These are phyloP conservation scores for Spathaspora arborariae DNA, from an alignment of 805 yeast genomes.

Conservation along the genomic window DNA sequence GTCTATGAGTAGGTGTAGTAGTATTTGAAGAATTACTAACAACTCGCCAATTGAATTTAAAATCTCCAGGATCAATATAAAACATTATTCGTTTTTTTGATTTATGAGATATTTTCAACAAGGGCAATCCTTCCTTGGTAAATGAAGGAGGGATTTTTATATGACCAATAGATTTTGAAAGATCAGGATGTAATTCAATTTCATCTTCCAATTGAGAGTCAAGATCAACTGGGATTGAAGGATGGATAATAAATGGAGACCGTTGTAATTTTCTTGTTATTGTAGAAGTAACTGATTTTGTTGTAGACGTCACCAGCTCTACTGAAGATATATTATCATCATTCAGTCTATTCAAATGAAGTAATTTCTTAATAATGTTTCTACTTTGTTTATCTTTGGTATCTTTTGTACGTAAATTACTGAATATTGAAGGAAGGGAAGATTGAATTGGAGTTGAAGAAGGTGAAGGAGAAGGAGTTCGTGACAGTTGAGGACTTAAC, in stretches of 20 bases:
- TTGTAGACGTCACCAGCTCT: not conserved
- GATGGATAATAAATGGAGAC: not conserved
- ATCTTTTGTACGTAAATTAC: constrained; percentile 20
- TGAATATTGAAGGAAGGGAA: constrained; percentile 18
- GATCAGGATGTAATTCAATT: constrained; percentile 10
- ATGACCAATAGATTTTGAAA: constrained; percentile 12
- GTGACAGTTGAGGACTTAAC: not conserved
- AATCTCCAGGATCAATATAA: constrained; percentile 51
- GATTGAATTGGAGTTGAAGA: constrained; percentile 19
- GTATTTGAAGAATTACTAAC: constrained; percentile 24
- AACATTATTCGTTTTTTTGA: constrained; percentile 60
- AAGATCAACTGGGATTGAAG: not conserved
- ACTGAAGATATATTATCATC: constrained; percentile 6
- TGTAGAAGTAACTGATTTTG: constrained; percentile 1
- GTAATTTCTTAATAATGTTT: constrained; percentile 11
- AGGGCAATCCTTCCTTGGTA: constrained; percentile 55
- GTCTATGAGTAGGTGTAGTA: constrained; percentile 10
- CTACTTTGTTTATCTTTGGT: constrained; percentile 1
- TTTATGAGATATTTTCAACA: constrained; percentile 66
- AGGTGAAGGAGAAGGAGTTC: not conserved
- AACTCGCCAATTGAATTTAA: constrained; percentile 49
- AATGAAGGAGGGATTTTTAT: constrained; percentile 42
- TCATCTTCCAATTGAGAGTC: constrained; percentile 4
- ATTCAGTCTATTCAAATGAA: constrained; percentile 9
- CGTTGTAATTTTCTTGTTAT: constrained; percentile 3